These are phyloP conservation scores for Saturnispora saitoi DNA, from an alignment of 805 yeast genomes.

Conservation along the genomic window DNA sequence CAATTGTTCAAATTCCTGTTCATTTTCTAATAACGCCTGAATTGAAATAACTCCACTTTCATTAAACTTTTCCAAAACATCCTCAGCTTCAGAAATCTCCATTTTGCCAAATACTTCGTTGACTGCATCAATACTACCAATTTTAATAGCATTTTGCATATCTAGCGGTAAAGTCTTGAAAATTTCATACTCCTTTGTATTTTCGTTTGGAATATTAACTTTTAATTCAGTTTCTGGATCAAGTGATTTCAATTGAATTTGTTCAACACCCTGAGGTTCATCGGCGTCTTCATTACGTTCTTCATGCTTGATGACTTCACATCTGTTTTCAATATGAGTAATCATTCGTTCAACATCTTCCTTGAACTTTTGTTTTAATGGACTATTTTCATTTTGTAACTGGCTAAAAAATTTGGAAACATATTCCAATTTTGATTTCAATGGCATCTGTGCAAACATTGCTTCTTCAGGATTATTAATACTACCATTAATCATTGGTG, in stretches of 20 bases:
- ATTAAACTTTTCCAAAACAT: conserved; percentile 61
- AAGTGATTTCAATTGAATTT: conserved; percentile 79
- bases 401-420: conserved; percentile 46
- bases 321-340: conserved; percentile 67
- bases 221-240: conserved; percentile 75
- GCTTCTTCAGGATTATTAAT: conserved; percentile 2
- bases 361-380: conserved; percentile 61
- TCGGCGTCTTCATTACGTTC: conserved; percentile 31
- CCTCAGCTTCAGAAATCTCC: conserved; percentile 73
- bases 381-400: conserved; percentile 42
- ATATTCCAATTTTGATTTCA: conserved; percentile 11
- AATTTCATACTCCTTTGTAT: conserved; percentile 41
- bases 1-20: conserved; percentile 51
- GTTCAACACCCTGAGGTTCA: conserved; percentile 55
- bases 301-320: conserved; percentile 55
- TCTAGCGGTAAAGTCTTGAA: conserved; percentile 50
- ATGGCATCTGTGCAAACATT: conserved; percentile 13
- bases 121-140: conserved; percentile 65
- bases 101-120: conserved; percentile 72
- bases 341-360: conserved; percentile 70
- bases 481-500: conserved; percentile 8
- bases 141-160: conserved; percentile 70
- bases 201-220: conserved; percentile 60
- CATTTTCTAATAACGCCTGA: conserved; percentile 66
- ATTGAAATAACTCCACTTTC: conserved; percentile 79